A percentile compares a stretch with the other conserved stretches of the same genome.
phyloP scores from a whole-genome alignment of 805 yeast genomes.

The Blastobotrys muscicola region DNA sequence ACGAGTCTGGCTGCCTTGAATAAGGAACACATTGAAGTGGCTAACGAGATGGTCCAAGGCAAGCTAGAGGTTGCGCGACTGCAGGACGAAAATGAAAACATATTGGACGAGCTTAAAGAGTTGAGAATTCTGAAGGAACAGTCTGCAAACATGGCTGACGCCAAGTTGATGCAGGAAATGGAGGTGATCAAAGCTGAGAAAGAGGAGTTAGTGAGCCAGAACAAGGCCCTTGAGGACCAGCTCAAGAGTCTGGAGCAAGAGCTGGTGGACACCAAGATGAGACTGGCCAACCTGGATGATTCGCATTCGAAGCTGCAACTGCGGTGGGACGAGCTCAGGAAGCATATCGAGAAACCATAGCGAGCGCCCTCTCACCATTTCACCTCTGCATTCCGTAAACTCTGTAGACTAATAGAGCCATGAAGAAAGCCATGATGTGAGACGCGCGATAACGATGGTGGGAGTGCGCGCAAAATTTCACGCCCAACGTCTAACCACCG shows the following conservation, averaged over 20 bases:
- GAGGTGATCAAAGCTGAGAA: conserved; percentile 53
- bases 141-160: conserved; percentile 4
- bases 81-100: conserved; percentile 60
- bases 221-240: conserved; percentile 47
- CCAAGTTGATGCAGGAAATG: conserved; percentile 22
- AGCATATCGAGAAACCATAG: conserved; percentile 18
- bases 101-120: conserved; percentile 30
- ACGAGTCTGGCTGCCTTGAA: conserved; percentile 58
- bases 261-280: conserved; percentile 25
- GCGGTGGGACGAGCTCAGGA: conserved; percentile 29
- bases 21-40: conserved; percentile 75
- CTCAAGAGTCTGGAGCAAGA: conserved; percentile 36
- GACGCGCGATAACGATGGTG: no score
- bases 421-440: neutral
- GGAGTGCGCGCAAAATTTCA: neutral
- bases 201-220: conserved; percentile 55
- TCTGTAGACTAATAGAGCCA: neutral
- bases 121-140: conserved; percentile 7
- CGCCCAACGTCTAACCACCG: neutral
- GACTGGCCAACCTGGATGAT: conserved; percentile 20
- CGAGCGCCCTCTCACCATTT: neutral
- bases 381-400: neutral
- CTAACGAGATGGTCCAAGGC: conserved; percentile 77
- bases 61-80: conserved; percentile 68
- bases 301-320: conserved; percentile 23